Percentiles rank a stretch among this genome's conserved stretches.
phyloP scores from a whole-genome alignment of 768 basidiomycete genomes.

The Lactarius evosmus region DNA sequence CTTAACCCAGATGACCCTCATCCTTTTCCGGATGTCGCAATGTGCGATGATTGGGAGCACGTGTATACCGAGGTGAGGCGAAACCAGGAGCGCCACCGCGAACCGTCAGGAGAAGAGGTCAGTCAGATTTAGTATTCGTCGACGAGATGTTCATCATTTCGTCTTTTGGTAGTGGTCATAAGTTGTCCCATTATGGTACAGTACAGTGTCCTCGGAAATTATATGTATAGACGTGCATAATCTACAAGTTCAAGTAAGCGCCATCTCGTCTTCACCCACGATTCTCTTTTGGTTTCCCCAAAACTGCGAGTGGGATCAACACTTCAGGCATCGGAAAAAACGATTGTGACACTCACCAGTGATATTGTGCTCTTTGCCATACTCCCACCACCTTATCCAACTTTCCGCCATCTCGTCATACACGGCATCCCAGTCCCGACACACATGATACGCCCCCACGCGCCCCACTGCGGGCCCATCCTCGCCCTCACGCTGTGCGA shows the following conservation, averaged over 20 bases:
- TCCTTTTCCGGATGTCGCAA: neutral
- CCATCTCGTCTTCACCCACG: neutral
- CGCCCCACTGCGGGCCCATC: conserved; percentile 30
- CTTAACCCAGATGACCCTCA: neutral
- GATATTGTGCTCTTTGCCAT: conserved; percentile 7
- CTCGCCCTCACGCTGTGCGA: neutral
- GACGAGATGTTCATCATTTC: neutral
- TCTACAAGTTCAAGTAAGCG: neutral
- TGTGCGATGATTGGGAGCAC: conserved; percentile 12
- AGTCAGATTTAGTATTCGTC: neutral
- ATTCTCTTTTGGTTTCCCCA: conserved; percentile 4
- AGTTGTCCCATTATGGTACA: neutral
- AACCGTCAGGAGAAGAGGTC: neutral
- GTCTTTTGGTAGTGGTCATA: neutral
- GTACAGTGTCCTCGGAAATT: neutral
- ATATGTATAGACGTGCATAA: neutral
- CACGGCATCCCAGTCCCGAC: conserved; percentile 37
- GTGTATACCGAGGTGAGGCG: conserved; percentile 1
- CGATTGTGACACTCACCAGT: neutral
- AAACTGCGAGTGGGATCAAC: neutral
- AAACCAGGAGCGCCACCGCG: conserved; percentile 1
- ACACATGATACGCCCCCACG: conserved; percentile 35
- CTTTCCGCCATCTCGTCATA: conserved; percentile 15
- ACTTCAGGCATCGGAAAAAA: neutral
- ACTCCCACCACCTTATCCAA: conserved; percentile 21